Evolutionary conservation across 495 filamentous ascomycete genomes (phyloP).

Genomic region (Cenococcum geophilum): DNA sequence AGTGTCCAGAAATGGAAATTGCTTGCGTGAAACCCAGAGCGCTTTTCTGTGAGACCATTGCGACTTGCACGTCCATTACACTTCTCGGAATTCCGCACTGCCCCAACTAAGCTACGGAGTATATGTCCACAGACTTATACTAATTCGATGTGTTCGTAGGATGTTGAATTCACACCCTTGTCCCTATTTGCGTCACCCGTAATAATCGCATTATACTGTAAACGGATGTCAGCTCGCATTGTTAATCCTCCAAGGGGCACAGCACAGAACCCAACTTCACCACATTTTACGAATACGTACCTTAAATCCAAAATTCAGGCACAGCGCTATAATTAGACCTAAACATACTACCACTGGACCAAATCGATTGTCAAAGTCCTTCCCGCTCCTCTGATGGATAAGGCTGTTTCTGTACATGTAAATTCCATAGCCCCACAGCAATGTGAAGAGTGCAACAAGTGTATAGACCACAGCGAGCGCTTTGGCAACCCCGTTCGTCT

Average conservation of each 20-base stretch:
- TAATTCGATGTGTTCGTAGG: background rate
- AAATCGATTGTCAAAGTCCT: slow-evolving; percentile 81
- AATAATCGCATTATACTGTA: background rate
- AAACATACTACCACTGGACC: slow-evolving; percentile 80
- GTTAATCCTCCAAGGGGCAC: background rate
- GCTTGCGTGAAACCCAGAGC: too few species aligned
- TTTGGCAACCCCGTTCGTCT: slow-evolving; percentile 63
- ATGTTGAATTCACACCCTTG: background rate
- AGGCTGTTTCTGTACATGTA: slow-evolving; percentile 67
- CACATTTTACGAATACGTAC: slow-evolving; percentile 18
- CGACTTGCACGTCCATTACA: background rate
- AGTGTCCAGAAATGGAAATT: too few species aligned
- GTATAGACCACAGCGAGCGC: slow-evolving; percentile 76
- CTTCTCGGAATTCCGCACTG: background rate
- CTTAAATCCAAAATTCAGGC: slow-evolving; percentile 86
- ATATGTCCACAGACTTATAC: background rate
- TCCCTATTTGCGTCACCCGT: background rate
- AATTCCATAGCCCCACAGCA: slow-evolving; percentile 80
- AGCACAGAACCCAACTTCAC: background rate
- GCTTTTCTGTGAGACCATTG: background rate
- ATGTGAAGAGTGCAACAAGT: slow-evolving; percentile 71
- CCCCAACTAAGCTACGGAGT: background rate
- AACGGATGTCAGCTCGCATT: background rate
- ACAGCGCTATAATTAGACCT: slow-evolving; percentile 69
- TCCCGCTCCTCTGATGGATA: slow-evolving; percentile 77